Evolutionary conservation across 129 eudicot species (phyloP).

Genomic region (Helichrysum umbraculigerum): DNA sequence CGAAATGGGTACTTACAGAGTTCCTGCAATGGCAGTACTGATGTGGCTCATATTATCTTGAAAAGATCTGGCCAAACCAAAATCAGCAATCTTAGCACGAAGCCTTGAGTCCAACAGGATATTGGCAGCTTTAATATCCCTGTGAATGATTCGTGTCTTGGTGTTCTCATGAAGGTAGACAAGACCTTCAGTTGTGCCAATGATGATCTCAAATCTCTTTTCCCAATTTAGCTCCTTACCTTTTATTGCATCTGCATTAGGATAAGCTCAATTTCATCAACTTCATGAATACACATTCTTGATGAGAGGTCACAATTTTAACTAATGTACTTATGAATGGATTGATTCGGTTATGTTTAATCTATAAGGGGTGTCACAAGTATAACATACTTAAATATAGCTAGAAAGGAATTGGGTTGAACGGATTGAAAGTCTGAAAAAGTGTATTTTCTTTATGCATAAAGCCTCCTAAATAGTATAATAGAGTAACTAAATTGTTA

Average conservation of each 20-base stretch:
- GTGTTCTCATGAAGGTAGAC: slow-evolving; percentile 87
- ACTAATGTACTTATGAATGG: neutral
- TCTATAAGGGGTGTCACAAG: too few relatives aligned
- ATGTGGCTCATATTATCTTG: slow-evolving; percentile 85
- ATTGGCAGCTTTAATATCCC: slow-evolving; percentile 80
- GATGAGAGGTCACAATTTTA: slow-evolving; percentile 2
- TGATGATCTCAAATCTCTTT: slow-evolving; percentile 59
- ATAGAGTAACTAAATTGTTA: too few relatives aligned
- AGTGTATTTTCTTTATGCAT: too few relatives aligned
- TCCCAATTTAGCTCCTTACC: slow-evolving; percentile 81
- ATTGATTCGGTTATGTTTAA: neutral
- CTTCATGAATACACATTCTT: neutral
- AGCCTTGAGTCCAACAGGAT: slow-evolving; percentile 71
- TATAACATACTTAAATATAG: too few relatives aligned
- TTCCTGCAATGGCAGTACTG: slow-evolving; percentile 87
- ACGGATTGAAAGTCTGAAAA: too few relatives aligned
- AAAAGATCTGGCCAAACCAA: slow-evolving; percentile 85
- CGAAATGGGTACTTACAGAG: slow-evolving; percentile 47
- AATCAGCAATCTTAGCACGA: slow-evolving; percentile 86
- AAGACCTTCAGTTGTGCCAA: slow-evolving; percentile 78
- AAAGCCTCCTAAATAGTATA: too few relatives aligned
- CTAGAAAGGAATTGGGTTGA: too few relatives aligned
- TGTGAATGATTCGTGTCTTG: slow-evolving; percentile 62
- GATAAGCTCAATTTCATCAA: slow-evolving; percentile 2
- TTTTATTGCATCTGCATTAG: slow-evolving; percentile 51